phyloP scores from a whole-genome alignment of 2,329 filamentous ascomycete species.

The Gliomastix tumulicola region DNA sequence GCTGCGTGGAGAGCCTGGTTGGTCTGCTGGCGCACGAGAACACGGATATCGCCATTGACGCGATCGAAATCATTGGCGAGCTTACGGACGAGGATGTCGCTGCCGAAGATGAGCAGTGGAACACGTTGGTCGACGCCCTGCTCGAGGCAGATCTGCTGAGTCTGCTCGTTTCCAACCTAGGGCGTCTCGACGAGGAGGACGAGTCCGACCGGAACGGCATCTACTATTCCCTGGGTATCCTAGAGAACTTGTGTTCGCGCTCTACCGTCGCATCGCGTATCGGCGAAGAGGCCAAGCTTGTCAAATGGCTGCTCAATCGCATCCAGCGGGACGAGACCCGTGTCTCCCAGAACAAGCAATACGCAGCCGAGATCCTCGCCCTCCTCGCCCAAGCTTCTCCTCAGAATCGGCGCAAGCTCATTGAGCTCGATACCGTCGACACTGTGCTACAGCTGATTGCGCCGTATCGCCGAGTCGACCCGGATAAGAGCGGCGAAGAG shows the following conservation, averaged over 20 bases:
- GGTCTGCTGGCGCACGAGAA: conserved; percentile 88
- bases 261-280: conserved; percentile 63
- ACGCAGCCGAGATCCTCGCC: conserved; percentile 84
- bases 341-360: conserved; percentile 89
- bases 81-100: conserved; percentile 89
- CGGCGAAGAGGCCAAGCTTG: conserved; percentile 57
- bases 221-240: conserved; percentile 74
- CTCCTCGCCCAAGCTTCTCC: conserved; percentile 75
- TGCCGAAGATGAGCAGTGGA: conserved; percentile 76
- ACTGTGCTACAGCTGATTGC: conserved; percentile 75
- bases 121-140: conserved; percentile 60
- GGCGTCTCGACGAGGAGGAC: conserved; percentile 67
- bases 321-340: conserved; percentile 61
- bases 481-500: conserved; percentile 77
- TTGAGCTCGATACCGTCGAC: conserved; percentile 66
- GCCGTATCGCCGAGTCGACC: conserved; percentile 79
- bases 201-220: conserved; percentile 73
- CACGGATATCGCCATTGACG: conserved; percentile 89
- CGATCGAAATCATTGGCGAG: conserved; percentile 83
- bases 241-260: conserved; percentile 81
- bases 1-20: conserved; percentile 67
- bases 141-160: conserved; percentile 65
- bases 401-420: conserved; percentile 57
- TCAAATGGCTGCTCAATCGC: conserved; percentile 72
- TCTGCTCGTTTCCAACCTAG: conserved; percentile 70